These are phyloP conservation scores for Coriaria nepalensis DNA, from an alignment of 306 rosid species.

Conservation along the genomic window DNA sequence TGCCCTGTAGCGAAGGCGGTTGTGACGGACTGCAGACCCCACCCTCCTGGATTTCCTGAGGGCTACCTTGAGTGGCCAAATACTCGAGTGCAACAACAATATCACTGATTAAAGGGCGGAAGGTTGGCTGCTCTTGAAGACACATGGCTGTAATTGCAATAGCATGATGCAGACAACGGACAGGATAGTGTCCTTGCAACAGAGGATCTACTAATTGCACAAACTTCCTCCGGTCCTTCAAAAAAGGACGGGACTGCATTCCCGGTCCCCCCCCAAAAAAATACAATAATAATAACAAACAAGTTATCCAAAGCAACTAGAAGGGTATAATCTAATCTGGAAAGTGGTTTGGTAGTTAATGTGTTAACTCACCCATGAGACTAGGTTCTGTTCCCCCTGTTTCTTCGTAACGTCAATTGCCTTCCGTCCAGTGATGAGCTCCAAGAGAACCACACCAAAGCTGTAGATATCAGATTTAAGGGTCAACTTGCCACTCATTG, in stretches of 20 bases:
- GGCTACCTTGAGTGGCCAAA: constrained; percentile 47
- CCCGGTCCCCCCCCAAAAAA: no score
- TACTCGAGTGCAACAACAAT: constrained; percentile 90
- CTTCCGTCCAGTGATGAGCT: constrained; percentile 81
- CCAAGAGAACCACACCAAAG: constrained; percentile 94
- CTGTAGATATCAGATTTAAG: constrained; percentile 94
- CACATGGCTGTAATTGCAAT: constrained; percentile 94
- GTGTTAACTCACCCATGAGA: constrained; percentile 56
- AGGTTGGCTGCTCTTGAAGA: constrained; percentile 79
- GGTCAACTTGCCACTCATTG: constrained; percentile 93
- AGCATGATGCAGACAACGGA: constrained; percentile 87
- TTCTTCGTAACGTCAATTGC: constrained; percentile 50
- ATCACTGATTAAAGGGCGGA: constrained; percentile 76
- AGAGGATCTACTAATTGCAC: constrained; percentile 57
- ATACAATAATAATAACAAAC: no score
- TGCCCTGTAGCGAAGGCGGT: constrained; percentile 18
- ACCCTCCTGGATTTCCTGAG: constrained; percentile 4
- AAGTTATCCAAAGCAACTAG: neutral
- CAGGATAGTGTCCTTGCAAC: constrained; percentile 57
- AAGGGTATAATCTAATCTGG: no score
- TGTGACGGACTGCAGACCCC: constrained; percentile 11
- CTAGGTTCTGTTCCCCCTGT: constrained; percentile 81
- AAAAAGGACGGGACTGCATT: constrained; percentile 41
- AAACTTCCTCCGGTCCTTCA: constrained; percentile 42
- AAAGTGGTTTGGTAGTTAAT: no score